Conservation (phyloP, 2,329 filamentous ascomycete genomes). For the Curvularia lunata region DNA sequence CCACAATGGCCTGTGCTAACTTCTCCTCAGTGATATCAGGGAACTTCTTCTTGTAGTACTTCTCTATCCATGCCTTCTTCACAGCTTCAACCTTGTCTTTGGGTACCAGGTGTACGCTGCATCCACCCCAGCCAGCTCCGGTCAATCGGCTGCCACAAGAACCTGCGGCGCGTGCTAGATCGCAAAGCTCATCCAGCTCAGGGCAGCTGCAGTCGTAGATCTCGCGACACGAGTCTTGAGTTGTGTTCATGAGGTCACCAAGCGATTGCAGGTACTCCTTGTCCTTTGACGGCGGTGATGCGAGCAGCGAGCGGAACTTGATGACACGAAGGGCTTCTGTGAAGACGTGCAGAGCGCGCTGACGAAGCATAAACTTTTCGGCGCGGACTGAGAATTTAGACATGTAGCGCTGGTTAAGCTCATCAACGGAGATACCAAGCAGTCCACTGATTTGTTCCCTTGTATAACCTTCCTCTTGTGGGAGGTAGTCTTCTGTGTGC, state of each 20-base stretch:
- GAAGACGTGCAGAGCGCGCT: conserved; percentile 90
- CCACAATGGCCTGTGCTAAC: conserved; percentile 79
- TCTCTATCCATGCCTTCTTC: conserved; percentile 74
- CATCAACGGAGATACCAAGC: conserved; percentile 70
- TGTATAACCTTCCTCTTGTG: conserved; percentile 83
- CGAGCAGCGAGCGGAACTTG: conserved; percentile 79
- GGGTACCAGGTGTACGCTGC: conserved; percentile 90
- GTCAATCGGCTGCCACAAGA: conserved; percentile 86
- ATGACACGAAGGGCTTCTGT: conserved; percentile 86
- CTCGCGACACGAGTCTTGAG: conserved; percentile 84
- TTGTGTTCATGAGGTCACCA: conserved; percentile 85
- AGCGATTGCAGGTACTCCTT: conserved; percentile 74
- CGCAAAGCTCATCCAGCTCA: conserved; percentile 88
- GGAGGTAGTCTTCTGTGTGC: conserved; percentile 73
- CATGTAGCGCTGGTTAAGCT: conserved; percentile 80
- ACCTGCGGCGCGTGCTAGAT: conserved; percentile 77
- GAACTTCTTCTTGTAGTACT: conserved; percentile 81
- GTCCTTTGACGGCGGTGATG: conserved; percentile 52
- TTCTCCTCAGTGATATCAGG: conserved; percentile 74
- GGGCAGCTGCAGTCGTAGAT: conserved; percentile 91
- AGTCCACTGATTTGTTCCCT: conserved; percentile 80
- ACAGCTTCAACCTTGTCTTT: conserved; percentile 80
- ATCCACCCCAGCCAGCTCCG: conserved; percentile 96
- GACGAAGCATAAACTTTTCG: conserved; percentile 83
- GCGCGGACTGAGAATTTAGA: conserved; percentile 88